phyloP scores from a whole-genome alignment of 2,329 filamentous ascomycete genomes.

The Ophiosphaerella herpotricha region DNA sequence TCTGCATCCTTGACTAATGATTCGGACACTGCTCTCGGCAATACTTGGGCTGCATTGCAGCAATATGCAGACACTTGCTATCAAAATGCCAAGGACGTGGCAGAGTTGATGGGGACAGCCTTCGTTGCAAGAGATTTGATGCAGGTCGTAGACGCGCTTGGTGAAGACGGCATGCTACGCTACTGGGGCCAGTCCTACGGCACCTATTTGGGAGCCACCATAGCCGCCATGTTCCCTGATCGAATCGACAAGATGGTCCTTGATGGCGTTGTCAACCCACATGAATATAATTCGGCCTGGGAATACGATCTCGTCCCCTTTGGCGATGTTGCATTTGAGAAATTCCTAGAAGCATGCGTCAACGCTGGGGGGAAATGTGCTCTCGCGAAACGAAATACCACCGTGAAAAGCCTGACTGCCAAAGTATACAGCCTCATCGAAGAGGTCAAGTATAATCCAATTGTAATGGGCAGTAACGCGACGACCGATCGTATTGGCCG shows the following conservation, averaged over 20 bases:
- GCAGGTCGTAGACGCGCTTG: neutral
- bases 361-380: neutral
- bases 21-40: neutral
- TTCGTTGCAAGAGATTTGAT: neutral
- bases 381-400: neutral
- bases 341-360: neutral
- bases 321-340: neutral
- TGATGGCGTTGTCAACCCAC: conserved; percentile 48
- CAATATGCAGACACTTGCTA: neutral
- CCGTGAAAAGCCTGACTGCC: neutral
- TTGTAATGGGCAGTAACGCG: conserved; percentile 2
- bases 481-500: neutral
- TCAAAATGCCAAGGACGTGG: neutral
- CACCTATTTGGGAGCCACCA: neutral
- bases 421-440: conserved; percentile 1
- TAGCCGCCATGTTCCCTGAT: conserved; percentile 13
- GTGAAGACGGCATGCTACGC: neutral
- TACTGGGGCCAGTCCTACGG: neutral
- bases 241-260: conserved; percentile 29
- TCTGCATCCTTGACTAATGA: neutral
- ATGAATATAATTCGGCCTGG: conserved; percentile 5
- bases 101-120: neutral
- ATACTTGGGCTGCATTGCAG: neutral
- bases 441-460: neutral
- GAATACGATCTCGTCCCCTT: neutral